Conservation (phyloP, 148 eudicot species). For the Talinum fruticosum region DNA sequence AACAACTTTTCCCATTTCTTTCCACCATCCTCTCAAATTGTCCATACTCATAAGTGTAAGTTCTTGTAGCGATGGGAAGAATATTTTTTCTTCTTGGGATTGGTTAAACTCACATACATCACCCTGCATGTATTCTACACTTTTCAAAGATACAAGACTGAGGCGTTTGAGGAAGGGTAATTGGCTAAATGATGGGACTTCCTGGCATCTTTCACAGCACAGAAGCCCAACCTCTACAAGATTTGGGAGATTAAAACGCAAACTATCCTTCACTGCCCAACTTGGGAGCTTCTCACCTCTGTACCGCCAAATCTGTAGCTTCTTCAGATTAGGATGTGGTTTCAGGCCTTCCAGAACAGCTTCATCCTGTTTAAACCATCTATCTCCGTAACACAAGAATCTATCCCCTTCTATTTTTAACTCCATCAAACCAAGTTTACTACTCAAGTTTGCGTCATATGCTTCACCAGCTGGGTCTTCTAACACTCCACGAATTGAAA, state of each 20-base stretch:
- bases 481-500: background rate
- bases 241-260: slow-evolving; percentile 17
- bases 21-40: slow-evolving; percentile 35
- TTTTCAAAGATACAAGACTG: background rate
- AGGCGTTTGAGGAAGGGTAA: background rate
- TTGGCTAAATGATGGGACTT: slow-evolving; percentile 7
- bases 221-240: slow-evolving; percentile 11
- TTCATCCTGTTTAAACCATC: background rate
- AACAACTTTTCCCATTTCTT: background rate
- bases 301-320: slow-evolving; percentile 4
- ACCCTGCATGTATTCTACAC: background rate
- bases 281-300: slow-evolving; percentile 19
- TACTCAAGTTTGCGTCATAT: background rate
- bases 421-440: background rate
- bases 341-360: slow-evolving; percentile 23
- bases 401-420: background rate
- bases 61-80: background rate
- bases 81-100: background rate
- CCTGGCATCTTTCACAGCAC: background rate
- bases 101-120: background rate
- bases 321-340: slow-evolving; percentile 20
- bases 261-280: slow-evolving; percentile 19
- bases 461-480: background rate
- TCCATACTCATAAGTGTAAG: background rate
- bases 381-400: background rate